Percentiles rank a stretch among this genome's conserved stretches.
Evolutionary conservation across 768 basidiomycete species (phyloP).

Genomic region (Mycena galericulata): DNA sequence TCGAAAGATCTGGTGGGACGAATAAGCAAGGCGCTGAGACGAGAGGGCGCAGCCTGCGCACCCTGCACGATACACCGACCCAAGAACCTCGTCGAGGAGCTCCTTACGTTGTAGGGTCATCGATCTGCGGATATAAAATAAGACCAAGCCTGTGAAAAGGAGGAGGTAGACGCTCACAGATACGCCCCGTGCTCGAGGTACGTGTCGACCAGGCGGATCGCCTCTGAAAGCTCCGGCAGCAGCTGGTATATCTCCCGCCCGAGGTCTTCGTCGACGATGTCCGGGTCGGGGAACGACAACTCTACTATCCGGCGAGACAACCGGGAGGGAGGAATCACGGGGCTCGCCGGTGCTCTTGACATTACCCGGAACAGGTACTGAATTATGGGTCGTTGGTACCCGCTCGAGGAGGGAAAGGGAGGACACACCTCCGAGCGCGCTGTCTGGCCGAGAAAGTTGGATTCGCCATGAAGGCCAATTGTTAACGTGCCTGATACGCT

Average conservation of each 20-base stretch:
- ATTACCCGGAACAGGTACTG: constrained; percentile 72
- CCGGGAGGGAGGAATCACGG: constrained; percentile 40
- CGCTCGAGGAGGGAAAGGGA: neutral
- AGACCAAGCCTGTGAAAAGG: neutral
- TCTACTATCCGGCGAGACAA: constrained; percentile 57
- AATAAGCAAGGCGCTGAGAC: neutral
- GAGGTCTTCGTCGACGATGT: constrained; percentile 49
- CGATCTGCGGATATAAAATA: constrained; percentile 55
- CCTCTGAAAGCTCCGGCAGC: constrained; percentile 63
- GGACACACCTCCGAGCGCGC: constrained; percentile 73
- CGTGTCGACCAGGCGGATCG: constrained; percentile 69
- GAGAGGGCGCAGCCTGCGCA: constrained; percentile 39
- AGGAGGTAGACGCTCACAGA: constrained; percentile 55
- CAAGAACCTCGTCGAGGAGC: constrained; percentile 68
- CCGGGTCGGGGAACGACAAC: constrained; percentile 48
- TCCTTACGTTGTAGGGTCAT: constrained; percentile 64
- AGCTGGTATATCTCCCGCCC: constrained; percentile 57
- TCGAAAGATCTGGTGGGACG: constrained; percentile 53
- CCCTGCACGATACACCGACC: constrained; percentile 65
- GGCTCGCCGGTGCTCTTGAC: constrained; percentile 35
- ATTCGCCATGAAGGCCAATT: constrained; percentile 65
- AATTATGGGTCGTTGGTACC: constrained; percentile 13
- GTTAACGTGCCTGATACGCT: constrained; percentile 64
- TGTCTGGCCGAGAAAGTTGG: constrained; percentile 71
- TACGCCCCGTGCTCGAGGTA: constrained; percentile 74